Base-by-base conservation (phyloP, 1,139 yeast species). In the Taiozyma sp. region DNA sequence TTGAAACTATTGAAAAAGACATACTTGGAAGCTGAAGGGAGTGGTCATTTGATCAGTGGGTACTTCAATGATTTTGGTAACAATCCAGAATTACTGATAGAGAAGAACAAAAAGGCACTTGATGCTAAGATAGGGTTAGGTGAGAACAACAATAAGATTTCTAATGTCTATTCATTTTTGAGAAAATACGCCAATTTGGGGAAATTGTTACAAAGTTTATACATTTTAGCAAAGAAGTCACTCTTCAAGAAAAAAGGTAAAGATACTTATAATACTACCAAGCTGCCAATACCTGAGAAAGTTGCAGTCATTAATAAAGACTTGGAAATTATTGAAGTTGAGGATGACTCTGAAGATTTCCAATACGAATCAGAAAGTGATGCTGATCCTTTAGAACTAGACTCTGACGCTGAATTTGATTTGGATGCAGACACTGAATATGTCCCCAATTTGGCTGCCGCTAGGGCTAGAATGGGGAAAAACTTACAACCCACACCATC, bases 1-100 rank as follows among this genome's bases (percentile, higher is more conserved):
- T 70, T 86, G 4, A 67, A 70, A 0, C 64, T 78, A 29, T 80
- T 80, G 16, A 65, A 67, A 8, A 70, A 71, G n/a, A 85, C 90
- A 0, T 87, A 87, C 83, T 58, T 85, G 12, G 90, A 84, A 52
- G 60, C 57, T 13, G 50, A 53, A 6, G 46, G 38, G 8, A 44
- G 40, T 12, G 44, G 63, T 27, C 60, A 65, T 47, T 50, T 65
- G 32, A n/a, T 66, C 1, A 65, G 67, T 47, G 65, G 64, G 2
- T 66, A 66, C 51, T 54, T 63, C 52, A 53, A 63, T 45, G 55
- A 62, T 49, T 39, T 53, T 48, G 53, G 57, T 36, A 51, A 57
- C 46, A 51, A 62, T 49, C 61, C 62, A 30, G 60, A 61, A 47
- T 19, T 66, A 59, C 60, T n/a, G 4, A 8, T 51, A 46, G 42